Percentiles rank a stretch among this genome's conserved stretches.
phyloP scores from a whole-genome alignment of 345 rosid species.

The Kandelia obovata region DNA sequence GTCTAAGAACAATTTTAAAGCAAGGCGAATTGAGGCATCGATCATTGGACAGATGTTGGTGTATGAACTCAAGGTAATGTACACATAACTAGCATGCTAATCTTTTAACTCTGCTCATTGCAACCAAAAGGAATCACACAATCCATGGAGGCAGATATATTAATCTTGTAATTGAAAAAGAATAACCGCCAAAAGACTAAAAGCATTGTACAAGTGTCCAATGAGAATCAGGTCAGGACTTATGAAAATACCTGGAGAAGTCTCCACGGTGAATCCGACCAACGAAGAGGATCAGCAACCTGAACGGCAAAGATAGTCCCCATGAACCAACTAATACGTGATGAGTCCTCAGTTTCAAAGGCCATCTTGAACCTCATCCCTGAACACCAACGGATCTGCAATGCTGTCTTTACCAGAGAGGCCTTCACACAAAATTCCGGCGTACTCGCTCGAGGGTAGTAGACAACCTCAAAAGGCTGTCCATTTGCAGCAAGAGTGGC shows the following conservation, averaged over 20 bases:
- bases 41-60: no score
- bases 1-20: no score
- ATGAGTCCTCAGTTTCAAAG: conserved; percentile 31
- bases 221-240: not conserved
- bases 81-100: no score
- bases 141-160: no score
- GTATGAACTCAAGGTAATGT: no score
- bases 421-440: conserved; percentile 32
- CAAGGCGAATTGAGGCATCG: no score
- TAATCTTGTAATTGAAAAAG: no score
- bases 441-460: conserved; percentile 28
- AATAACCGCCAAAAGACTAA: no score
- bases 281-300: conserved; percentile 66
- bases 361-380: conserved; percentile 34
- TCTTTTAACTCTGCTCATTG: no score
- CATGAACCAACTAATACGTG: conserved; percentile 29
- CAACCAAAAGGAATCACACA: no score
- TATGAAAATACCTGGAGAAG: conserved; percentile 65
- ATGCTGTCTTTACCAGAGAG: conserved; percentile 24
- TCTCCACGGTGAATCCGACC: conserved; percentile 96
- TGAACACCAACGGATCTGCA: conserved; percentile 32
- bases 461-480: conserved; percentile 26
- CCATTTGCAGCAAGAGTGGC: conserved; percentile 22
- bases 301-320: conserved; percentile 35
- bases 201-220: no score